A percentile compares a stretch with the other conserved stretches of the same genome.
These are phyloP conservation scores for Nymphaea colorata DNA, from an alignment of 164 flowering plant genomes.

Conservation along the genomic window DNA sequence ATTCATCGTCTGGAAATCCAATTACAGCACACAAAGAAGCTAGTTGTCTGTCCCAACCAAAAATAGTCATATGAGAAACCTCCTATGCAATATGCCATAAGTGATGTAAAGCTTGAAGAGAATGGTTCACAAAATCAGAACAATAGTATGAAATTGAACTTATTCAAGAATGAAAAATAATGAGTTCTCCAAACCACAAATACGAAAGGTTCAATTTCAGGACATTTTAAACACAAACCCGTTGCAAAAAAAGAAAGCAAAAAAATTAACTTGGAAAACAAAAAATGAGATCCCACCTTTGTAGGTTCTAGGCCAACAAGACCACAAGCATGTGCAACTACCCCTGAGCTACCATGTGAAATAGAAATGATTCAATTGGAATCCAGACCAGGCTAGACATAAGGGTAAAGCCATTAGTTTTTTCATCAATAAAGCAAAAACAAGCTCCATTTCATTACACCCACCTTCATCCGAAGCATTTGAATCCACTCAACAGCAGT, in stretches of 20 bases:
- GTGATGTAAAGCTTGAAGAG: conserved; percentile 74
- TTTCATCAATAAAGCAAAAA: neutral
- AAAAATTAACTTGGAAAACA: too few species aligned
- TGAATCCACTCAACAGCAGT: neutral
- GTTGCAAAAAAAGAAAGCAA: too few species aligned
- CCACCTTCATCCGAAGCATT: conserved; percentile 1
- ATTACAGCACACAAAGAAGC: conserved; percentile 78
- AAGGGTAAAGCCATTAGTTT: too few species aligned
- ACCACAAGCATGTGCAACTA: conserved; percentile 81
- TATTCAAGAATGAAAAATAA: too few species aligned
- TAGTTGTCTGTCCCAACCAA: conserved; percentile 76
- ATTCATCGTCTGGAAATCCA: conserved; percentile 92
- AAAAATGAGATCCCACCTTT: neutral
- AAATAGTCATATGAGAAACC: conserved; percentile 49
- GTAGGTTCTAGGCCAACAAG: conserved; percentile 75
- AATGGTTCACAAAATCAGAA: neutral
- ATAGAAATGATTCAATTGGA: conserved; percentile 88
- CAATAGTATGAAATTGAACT: too few species aligned
- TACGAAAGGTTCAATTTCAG: too few species aligned
- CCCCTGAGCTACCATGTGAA: conserved; percentile 75
- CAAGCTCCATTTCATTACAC: neutral
- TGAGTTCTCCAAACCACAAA: too few species aligned
- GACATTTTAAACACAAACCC: too few species aligned
- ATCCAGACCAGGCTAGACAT: conserved; percentile 78
- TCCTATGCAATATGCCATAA: conserved; percentile 85